Evolutionary conservation across 331 rosid genomes (phyloP).

Genomic region (Malus hybrid): DNA sequence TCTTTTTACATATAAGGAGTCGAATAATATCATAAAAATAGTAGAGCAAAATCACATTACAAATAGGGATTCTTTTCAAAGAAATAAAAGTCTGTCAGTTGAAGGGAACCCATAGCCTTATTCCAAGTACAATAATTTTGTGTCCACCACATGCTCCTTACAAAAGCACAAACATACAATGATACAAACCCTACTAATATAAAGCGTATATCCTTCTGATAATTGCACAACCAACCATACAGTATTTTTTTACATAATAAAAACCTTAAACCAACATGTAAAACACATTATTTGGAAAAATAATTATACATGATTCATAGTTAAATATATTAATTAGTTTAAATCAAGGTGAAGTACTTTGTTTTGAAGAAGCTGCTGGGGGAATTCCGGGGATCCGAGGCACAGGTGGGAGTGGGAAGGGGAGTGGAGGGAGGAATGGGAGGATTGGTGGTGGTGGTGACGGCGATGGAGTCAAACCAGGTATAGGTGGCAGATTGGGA

Average conservation of each 20-base stretch:
- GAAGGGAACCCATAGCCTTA: conserved; percentile 5
- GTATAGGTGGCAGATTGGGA: conserved; percentile 30
- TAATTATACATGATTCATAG: conserved; percentile 2
- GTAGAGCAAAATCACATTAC: not conserved
- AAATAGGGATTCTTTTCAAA: not conserved
- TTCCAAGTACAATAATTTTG: conserved; percentile 20
- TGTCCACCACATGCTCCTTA: not conserved
- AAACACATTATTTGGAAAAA: conserved; percentile 7
- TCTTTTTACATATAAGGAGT: no score
- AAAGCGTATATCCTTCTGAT: not conserved
- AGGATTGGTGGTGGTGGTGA: conserved; percentile 8
- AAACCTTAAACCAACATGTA: not conserved
- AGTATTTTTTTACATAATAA: conserved; percentile 14
- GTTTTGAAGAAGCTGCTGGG: conserved; percentile 27
- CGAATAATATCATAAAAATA: not conserved
- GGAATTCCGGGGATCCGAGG: conserved; percentile 41
- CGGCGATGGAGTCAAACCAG: conserved; percentile 6
- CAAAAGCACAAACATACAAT: not conserved
- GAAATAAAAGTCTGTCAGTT: not conserved
- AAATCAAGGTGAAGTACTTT: conserved; percentile 30
- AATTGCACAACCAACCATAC: conserved; percentile 14
- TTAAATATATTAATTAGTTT: not conserved
- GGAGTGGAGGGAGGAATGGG: conserved; percentile 22
- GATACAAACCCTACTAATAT: conserved; percentile 1
- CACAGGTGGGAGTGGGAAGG: conserved; percentile 24